These are phyloP conservation scores for Peronosclerospora sorghi DNA, from an alignment of 352 stramenopile species.

Conservation along the genomic window DNA sequence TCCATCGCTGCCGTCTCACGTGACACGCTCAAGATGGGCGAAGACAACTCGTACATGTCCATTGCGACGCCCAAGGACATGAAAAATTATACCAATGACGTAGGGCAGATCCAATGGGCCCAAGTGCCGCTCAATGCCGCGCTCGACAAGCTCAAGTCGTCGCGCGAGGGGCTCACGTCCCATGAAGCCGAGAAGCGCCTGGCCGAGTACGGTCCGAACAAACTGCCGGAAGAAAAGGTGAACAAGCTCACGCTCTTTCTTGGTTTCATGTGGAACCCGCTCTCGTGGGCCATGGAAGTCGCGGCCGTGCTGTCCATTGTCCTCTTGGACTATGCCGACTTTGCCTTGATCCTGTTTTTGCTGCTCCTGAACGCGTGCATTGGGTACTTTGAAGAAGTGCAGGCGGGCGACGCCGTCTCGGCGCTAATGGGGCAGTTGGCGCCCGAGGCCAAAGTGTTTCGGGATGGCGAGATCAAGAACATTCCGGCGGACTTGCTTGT, in stretches of 20 bases:
- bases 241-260: constrained; percentile 76
- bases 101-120: constrained; percentile 70
- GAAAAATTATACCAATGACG: constrained; percentile 74
- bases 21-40: too few species aligned
- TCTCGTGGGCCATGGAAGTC: constrained; percentile 77
- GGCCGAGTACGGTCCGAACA: constrained; percentile 70
- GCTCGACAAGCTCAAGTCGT: constrained; percentile 74
- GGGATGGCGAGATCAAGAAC: constrained; percentile 70
- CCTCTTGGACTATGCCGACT: constrained; percentile 68
- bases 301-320: constrained; percentile 64
- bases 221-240: constrained; percentile 63
- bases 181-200: constrained; percentile 65
- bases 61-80: constrained; percentile 65
- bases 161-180: constrained; percentile 52
- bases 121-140: constrained; percentile 68
- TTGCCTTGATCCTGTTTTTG: constrained; percentile 61
- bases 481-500: constrained; percentile 57
- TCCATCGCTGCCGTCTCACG: constrained; percentile 33
- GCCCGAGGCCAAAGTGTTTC: constrained; percentile 76
- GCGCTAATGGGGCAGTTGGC: constrained; percentile 83
- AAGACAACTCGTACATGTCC: constrained; percentile 58
- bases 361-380: constrained; percentile 66
- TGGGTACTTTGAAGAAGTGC: constrained; percentile 74
- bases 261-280: constrained; percentile 74
- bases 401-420: constrained; percentile 80